Evolutionary conservation across 2,329 filamentous ascomycete species (phyloP), one percentile per base, ranked within the genome.

Genomic region (Epichloe hybrida): DNA sequence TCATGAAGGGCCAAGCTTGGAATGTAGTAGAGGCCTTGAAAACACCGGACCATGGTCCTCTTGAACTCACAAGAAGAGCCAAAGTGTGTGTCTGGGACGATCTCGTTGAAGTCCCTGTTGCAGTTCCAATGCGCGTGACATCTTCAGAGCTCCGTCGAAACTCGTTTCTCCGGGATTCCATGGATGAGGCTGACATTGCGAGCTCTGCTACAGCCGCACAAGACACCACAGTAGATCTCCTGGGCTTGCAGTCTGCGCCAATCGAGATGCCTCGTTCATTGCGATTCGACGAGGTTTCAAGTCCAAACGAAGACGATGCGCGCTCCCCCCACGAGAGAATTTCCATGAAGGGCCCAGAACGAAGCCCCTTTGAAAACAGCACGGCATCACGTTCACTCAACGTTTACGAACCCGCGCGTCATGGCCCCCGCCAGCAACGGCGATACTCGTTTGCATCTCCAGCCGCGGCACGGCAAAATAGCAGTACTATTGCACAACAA

Each of bases 1-100:
- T 98, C 53, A 95, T 98, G 88, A 98, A 98, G 69, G 93, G 93
- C 11, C 93, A 98, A 64, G 93, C 93, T 0, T 98, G 93, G 89
- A 98, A 98, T 64, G 93, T 98, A 0, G 93, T 98, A 4, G 93
- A 98, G 70, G 96, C 93, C 0, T 76, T 98, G 54, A 98, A 98
- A 66, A 86, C 86, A 17, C 75, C 81, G 0, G 93, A 97, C 62
- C 91, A 97, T 62, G 93, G 93, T 0, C 93, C 93, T 0, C 73
- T 98, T 17, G 93, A 97, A 68, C 78, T 98, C 49, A 97, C 93
- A 4, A 79, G 93, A 55, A 79, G 93, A 57, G 85, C 88, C 46
- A 83, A 91, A 59, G 91, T 98, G 17, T 95, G 89, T 60, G 91
- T 98, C 12, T 98, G 93, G 93, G 93, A 98, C 62, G 93, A 98